Evolutionary conservation across 306 rosid species (phyloP).

Genomic region (Dalbergia cultrata): DNA sequence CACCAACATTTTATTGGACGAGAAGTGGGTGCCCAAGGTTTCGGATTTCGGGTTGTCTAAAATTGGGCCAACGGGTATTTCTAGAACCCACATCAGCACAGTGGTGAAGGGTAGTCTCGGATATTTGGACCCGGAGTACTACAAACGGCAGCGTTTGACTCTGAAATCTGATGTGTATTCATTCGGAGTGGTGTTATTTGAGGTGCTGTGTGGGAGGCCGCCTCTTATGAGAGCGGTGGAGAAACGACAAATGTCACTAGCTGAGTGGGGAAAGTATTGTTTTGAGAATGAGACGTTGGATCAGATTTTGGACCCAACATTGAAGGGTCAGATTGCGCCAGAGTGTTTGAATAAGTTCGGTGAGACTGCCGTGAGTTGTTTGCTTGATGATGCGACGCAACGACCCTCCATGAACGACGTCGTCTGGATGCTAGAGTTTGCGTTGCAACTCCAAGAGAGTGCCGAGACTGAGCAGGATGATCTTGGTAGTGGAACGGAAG

Average conservation of each 20-base stretch:
- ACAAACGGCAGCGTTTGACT: slow-evolving; percentile 1
- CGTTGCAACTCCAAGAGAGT: background rate
- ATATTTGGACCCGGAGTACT: slow-evolving; percentile 5
- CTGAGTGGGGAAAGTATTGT: background rate
- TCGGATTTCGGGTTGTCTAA: background rate
- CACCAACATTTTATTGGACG: background rate
- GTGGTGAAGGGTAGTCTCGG: background rate
- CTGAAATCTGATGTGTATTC: slow-evolving; percentile 57
- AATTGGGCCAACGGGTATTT: background rate
- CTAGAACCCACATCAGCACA: background rate
- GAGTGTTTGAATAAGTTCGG: background rate
- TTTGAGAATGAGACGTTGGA: background rate
- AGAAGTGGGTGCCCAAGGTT: background rate
- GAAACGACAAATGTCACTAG: background rate
- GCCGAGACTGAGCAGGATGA: background rate
- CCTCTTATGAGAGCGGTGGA: background rate
- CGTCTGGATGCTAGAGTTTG: background rate
- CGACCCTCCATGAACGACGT: background rate
- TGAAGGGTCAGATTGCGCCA: background rate
- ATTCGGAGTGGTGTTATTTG: slow-evolving; percentile 50
- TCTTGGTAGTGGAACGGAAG: background rate
- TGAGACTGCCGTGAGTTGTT: background rate
- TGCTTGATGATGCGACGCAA: background rate
- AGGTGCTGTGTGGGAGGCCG: slow-evolving; percentile 29
- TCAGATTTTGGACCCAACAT: slow-evolving; percentile 18